phyloP scores from a whole-genome alignment of 768 basidiomycete species.

The Boletus vermiculosoides region DNA sequence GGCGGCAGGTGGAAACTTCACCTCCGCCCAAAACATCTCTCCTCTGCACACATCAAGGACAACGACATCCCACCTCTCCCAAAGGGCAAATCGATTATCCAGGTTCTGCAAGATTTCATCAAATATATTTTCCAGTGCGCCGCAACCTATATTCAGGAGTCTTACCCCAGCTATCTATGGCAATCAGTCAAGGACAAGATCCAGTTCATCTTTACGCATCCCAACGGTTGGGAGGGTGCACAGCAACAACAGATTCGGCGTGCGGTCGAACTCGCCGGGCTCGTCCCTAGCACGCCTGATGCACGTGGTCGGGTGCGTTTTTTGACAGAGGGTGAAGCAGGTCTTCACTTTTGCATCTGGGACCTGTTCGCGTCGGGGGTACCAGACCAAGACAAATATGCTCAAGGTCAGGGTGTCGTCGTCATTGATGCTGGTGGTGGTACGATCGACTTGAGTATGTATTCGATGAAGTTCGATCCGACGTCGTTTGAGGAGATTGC shows the following conservation, averaged over 20 bases:
- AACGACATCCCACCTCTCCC: slow-evolving; percentile 41
- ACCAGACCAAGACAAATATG: slow-evolving; percentile 3
- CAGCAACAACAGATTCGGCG: slow-evolving; percentile 54
- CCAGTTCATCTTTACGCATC: slow-evolving; percentile 54
- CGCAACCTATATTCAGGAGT: slow-evolving; percentile 42
- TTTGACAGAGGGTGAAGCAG: slow-evolving; percentile 61
- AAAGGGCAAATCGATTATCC: slow-evolving; percentile 33
- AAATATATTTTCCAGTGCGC: slow-evolving; percentile 44
- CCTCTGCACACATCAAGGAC: slow-evolving; percentile 24
- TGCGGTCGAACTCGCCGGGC: slow-evolving; percentile 49
- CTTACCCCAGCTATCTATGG: slow-evolving; percentile 45
- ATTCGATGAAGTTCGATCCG: slow-evolving; percentile 36
- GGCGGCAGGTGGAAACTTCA: slow-evolving; percentile 36
- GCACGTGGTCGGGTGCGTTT: slow-evolving; percentile 46
- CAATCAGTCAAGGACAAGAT: slow-evolving; percentile 38
- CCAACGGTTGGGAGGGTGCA: slow-evolving; percentile 60
- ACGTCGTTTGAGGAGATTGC: slow-evolving; percentile 37
- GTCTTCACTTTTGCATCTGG: slow-evolving; percentile 52
- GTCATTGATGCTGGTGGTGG: slow-evolving; percentile 51
- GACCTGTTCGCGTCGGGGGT: slow-evolving; percentile 23
- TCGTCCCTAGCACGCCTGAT: slow-evolving; percentile 40
- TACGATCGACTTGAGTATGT: slow-evolving; percentile 41
- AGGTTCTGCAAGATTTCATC: slow-evolving; percentile 47
- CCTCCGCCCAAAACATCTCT: slow-evolving; percentile 34
- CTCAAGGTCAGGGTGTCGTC: slow-evolving; percentile 35